Conservation (phyloP, 2,329 filamentous ascomycete genomes). For the Juglanconis oblonga region DNA sequence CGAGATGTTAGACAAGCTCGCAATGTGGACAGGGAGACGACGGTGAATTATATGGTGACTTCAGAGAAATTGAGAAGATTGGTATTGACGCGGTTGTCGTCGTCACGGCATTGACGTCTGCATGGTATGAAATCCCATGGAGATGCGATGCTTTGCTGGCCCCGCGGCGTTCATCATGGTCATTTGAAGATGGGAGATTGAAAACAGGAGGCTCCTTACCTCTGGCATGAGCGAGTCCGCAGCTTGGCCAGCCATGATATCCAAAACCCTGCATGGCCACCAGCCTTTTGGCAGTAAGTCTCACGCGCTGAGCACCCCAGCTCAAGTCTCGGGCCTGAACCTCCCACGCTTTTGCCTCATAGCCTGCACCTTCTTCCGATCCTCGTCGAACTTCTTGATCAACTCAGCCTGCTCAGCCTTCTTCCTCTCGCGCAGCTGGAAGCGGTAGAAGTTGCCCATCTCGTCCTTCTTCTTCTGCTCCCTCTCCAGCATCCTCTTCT, state of each 20-base stretch:
- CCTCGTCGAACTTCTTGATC: conserved; percentile 71
- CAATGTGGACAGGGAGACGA: not conserved
- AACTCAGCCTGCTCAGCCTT: conserved; percentile 72
- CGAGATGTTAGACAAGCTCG: not conserved
- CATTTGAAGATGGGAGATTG: conserved; percentile 1
- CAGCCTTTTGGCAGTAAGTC: not conserved
- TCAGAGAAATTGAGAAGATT: conserved; percentile 36
- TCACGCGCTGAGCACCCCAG: not conserved
- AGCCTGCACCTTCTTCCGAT: conserved; percentile 66
- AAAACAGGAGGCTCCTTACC: conserved; percentile 8
- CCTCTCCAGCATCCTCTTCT: conserved; percentile 60
- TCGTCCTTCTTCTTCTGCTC: conserved; percentile 61
- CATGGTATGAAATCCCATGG: conserved; percentile 26
- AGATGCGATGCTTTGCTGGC: conserved; percentile 32
- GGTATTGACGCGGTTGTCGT: conserved; percentile 43
- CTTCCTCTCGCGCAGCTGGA: conserved; percentile 76
- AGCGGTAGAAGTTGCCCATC: conserved; percentile 75
- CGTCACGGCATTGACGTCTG: conserved; percentile 36
- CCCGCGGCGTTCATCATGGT: conserved; percentile 37
- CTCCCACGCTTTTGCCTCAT: conserved; percentile 67
- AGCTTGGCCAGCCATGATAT: not conserved
- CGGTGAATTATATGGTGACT: not conserved
- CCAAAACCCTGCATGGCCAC: not conserved
- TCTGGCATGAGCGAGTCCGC: not conserved
- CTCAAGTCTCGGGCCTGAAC: conserved; percentile 50